Conservation (phyloP, 2,329 filamentous ascomycete genomes). For the Apiospora rasikravindrae region DNA sequence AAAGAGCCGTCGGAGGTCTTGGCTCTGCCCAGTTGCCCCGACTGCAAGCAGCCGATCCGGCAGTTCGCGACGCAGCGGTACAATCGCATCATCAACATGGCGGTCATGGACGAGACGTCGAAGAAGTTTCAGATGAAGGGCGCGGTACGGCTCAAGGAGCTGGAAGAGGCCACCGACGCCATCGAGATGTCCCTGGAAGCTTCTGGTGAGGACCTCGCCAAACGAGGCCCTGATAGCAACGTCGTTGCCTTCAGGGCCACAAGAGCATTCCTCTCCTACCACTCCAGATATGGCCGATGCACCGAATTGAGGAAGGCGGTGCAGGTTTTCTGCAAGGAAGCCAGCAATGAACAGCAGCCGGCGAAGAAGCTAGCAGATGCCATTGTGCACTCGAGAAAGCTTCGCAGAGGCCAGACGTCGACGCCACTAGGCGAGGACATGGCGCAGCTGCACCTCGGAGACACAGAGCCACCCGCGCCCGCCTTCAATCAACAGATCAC, state of each 20-base stretch:
- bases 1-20: conserved; percentile 49
- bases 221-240: not conserved
- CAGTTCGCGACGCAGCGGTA: conserved; percentile 52
- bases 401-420: conserved; percentile 19
- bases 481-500: conserved; percentile 23
- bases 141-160: not conserved
- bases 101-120: conserved; percentile 65
- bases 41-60: conserved; percentile 57
- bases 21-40: conserved; percentile 65
- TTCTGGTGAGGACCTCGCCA: not conserved
- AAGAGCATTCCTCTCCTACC: not conserved
- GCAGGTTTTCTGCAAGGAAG: conserved; percentile 38
- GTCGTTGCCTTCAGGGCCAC: not conserved
- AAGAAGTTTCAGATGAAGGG: conserved; percentile 63
- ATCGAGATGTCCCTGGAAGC: not conserved
- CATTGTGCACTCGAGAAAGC: conserved; percentile 32
- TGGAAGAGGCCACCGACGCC: not conserved
- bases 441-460: conserved; percentile 27
- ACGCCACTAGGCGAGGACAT: conserved; percentile 21
- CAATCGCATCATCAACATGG: conserved; percentile 63
- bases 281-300: not conserved
- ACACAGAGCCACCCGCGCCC: conserved; percentile 30
- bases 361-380: conserved; percentile 41
- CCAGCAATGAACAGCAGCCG: conserved; percentile 46
- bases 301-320: not conserved